These are phyloP conservation scores for Amauroascus niger DNA, from an alignment of 2,329 filamentous ascomycete genomes.

Conservation along the genomic window DNA sequence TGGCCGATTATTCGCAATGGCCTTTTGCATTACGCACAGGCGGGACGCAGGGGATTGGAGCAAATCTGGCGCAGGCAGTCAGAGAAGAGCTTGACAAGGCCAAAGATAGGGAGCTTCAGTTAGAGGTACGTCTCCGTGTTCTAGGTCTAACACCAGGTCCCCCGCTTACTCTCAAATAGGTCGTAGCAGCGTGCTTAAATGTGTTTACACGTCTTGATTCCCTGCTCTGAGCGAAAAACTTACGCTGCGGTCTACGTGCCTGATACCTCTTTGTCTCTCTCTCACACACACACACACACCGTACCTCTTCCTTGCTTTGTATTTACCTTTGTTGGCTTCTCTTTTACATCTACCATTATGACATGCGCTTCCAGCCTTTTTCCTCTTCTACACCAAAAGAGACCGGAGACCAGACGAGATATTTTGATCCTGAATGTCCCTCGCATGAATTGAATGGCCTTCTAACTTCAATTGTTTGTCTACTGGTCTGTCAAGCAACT, in stretches of 20 bases:
- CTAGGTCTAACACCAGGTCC: background rate
- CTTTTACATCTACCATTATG: conserved; percentile 11
- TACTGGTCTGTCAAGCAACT: background rate
- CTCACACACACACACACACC: too few relatives aligned
- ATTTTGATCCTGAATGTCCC: background rate
- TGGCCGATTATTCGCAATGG: conserved; percentile 96
- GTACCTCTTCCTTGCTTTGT: conserved; percentile 6
- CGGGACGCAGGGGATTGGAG: conserved; percentile 73
- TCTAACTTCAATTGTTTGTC: background rate
- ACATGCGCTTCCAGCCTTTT: background rate
- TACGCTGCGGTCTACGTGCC: background rate
- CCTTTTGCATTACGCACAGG: conserved; percentile 76
- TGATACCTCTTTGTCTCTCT: conserved; percentile 9
- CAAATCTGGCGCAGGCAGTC: conserved; percentile 81
- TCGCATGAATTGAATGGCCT: too few relatives aligned
- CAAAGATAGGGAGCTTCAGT: conserved; percentile 90
- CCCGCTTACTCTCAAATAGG: conserved; percentile 36
- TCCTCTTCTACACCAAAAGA: background rate
- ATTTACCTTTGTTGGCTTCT: conserved; percentile 6
- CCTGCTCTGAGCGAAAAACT: conserved; percentile 52
- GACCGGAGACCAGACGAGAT: background rate
- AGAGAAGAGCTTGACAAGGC: conserved; percentile 73
- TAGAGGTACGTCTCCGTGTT: conserved; percentile 59
- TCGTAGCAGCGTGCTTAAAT: conserved; percentile 87
- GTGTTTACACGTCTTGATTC: conserved; percentile 98